Evolutionary conservation across 192 early-diverging fungal genomes (phyloP), one percentile per base, ranked within the genome.

Genomic region (Coemansia pectinata): DNA sequence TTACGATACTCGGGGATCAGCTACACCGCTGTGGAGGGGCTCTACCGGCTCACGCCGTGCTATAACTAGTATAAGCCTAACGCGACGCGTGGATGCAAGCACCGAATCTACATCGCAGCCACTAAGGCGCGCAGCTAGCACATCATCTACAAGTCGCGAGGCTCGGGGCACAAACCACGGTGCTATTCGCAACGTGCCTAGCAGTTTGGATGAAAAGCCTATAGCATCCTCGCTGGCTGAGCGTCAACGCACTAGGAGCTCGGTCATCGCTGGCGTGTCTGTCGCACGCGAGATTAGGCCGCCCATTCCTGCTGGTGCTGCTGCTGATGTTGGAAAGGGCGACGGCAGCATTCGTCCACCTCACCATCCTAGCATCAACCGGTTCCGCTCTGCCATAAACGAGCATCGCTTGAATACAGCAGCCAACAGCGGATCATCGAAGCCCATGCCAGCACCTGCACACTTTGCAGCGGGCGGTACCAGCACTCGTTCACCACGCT

Each of bases 341-440:
- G 70, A 67, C n/a, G 19, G 47, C 17, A 29, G 38, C 27, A 19
- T 40, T 23, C 73, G 73, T 6, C 78, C 78, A 19, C 78, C 78
- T 14, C 73, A 76, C 50, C 78, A 81, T 19, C 78, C 78, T 19
- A 76, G 55, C 58, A 81, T 81, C 33, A 42, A 61, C 52, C 53
- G 71, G 11, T 70, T 72, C 55, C 77, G 77, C 17, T n/a, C 67
- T 2, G 60, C 78, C 31, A 36, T 74, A 15, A 74, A 25, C 31
- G 78, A 80, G 58, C 61, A 63, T 31, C 67, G 57, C n/a, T 44
- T 53, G 21, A 69, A 23, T 15, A 19, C 47, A 19, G 44, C 71
- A 44, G 29, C 25, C 38, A 55, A 29, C 5, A 19, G 67, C 27
- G 34, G 19, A 23, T n/a, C 15, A 31, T 17, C 41, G 0, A 59